Evolutionary conservation across 2,329 filamentous ascomycete genomes (phyloP), one percentile per base, ranked within the genome.

Genomic region (Grosmannia penicillata): DNA sequence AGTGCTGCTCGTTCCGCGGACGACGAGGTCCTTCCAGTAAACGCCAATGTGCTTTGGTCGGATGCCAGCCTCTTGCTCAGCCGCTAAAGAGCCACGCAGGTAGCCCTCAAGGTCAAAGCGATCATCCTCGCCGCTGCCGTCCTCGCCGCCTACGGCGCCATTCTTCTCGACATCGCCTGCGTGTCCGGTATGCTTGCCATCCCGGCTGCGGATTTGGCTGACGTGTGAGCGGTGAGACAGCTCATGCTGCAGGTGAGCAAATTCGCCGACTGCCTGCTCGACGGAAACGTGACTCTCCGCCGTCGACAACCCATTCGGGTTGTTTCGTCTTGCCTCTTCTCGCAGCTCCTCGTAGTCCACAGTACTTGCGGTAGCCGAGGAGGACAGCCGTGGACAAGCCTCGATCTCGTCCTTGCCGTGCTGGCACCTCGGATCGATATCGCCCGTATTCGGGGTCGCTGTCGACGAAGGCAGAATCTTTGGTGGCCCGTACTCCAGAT

Each of bases 31-130:
- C 38, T 91, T 74, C 82, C 83, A 93, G 45, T 82, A 71, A 1
- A 85, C 81, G 23, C 82, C 81, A 43, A 86, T 80, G 48, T 80
- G 75, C 62, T 93, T 93, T 6, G 76, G 68, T 43, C 76, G 78
- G 56, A 93, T 93, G 1, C 85, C 85, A 6, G 82, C 81, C 44
- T 80, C 75, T 43, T 72, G 68, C 51, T 85, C 81, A 8, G 83
- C 78, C 33, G 69, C 71, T 40, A 80, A 68, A 39, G 76, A 76
- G 3, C 83, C 82, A 32, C 82, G 72, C 43, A 93, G 62, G 4
- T 78, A 76, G 8, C 65, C 59, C 55, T 93, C 82, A 27, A 94
- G 64, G 52, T 93, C 78, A 56, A 91, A 93, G 9, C 68, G 62
- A 39, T 72, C 72, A 3, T 63, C 62, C 3, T 62, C 65, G 1